A percentile compares a stretch with the other conserved stretches of the same genome.
Evolutionary conservation across 1,284 basidiomycete genomes (phyloP).

Genomic region (Trametes pubescens): DNA sequence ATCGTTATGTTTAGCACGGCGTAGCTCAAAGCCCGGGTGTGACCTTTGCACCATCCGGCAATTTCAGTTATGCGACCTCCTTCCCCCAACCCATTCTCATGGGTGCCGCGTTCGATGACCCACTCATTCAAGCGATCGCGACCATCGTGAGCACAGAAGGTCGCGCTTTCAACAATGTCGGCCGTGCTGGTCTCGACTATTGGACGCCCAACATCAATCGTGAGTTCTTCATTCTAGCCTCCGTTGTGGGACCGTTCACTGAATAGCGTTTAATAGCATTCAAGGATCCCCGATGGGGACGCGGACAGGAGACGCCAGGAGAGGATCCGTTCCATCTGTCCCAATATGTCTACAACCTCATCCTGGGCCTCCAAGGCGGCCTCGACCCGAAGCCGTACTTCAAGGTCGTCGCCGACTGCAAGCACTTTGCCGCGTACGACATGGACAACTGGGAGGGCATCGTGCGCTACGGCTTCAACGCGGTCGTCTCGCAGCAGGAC

Average conservation of each 20-base stretch:
- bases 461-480: conserved; percentile 57
- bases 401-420: conserved; percentile 63
- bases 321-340: conserved; percentile 63
- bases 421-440: conserved; percentile 67
- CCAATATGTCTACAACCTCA: conserved; percentile 61
- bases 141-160: conserved; percentile 61
- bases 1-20: conserved; percentile 48
- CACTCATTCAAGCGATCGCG: conserved; percentile 56
- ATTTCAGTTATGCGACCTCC: conserved; percentile 63
- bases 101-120: conserved; percentile 54
- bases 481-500: conserved; percentile 61
- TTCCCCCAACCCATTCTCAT: conserved; percentile 56
- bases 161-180: conserved; percentile 62
- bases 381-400: conserved; percentile 57
- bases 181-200: conserved; percentile 59
- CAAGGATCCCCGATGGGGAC: conserved; percentile 67
- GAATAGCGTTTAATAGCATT: conserved; percentile 44
- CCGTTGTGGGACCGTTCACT: neutral
- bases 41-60: conserved; percentile 53
- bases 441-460: conserved; percentile 62
- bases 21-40: conserved; percentile 61
- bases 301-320: conserved; percentile 67
- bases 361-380: conserved; percentile 63
- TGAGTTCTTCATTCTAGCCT: neutral
- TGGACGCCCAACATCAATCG: conserved; percentile 68